These are phyloP conservation scores for Symmetrospora coprosmae DNA, from an alignment of 768 basidiomycete genomes.

Conservation along the genomic window DNA sequence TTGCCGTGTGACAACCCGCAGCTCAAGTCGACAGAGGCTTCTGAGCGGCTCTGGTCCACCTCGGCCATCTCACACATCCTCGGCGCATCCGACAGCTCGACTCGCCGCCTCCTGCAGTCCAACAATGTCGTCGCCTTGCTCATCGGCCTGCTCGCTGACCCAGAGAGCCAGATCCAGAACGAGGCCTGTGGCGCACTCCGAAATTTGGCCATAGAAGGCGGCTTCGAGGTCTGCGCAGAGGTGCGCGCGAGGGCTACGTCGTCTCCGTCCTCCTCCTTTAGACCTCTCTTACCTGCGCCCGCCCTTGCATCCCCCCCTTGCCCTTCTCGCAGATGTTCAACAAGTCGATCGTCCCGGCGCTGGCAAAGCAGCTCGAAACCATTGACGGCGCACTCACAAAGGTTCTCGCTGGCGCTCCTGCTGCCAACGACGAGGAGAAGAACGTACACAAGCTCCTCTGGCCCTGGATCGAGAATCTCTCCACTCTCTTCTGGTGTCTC, in stretches of 20 bases:
- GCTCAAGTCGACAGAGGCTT: neutral
- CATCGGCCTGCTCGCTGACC: neutral
- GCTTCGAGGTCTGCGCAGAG: conserved; percentile 24
- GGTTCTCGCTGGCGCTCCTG: neutral
- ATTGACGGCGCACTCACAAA: neutral
- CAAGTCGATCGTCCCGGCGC: conserved; percentile 10
- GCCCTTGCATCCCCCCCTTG: too few species aligned
- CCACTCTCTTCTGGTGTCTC: conserved; percentile 23
- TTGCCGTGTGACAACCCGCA: too few species aligned
- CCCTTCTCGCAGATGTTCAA: conserved; percentile 26
- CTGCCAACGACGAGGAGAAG: conserved; percentile 10
- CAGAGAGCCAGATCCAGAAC: neutral
- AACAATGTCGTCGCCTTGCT: conserved; percentile 20
- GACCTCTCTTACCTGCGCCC: neutral
- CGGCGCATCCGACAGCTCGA: neutral
- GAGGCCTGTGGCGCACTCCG: conserved; percentile 21
- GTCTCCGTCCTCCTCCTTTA: neutral
- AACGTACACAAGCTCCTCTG: conserved; percentile 14
- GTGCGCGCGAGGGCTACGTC: neutral
- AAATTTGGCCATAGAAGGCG: conserved; percentile 24
- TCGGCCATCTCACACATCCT: conserved; percentile 15
- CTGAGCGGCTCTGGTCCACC: conserved; percentile 6
- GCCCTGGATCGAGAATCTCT: conserved; percentile 19
- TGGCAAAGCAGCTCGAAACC: neutral
- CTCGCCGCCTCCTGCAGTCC: conserved; percentile 11